Evolutionary conservation across 2,329 filamentous ascomycete genomes (phyloP), one percentile per base, ranked within the genome.

Genomic region (Aspergillus tamarii): DNA sequence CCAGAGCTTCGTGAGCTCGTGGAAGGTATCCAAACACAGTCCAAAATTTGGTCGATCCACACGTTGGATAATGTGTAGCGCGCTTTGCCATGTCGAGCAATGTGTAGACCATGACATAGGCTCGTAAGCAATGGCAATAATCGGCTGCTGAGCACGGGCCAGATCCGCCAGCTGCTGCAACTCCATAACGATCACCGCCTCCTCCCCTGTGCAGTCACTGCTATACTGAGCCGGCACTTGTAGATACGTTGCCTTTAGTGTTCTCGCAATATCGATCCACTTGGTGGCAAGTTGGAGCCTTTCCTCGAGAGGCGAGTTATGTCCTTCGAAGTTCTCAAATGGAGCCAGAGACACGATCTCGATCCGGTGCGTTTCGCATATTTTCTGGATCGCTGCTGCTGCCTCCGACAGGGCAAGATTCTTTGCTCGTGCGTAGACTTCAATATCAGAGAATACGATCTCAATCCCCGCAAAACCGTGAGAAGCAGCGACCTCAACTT

Each of bases 301-400:
- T 1, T 72, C 66, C 1, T 61, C 8, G 2, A 80, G 63, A 0
- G 73, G 69, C 0, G 70, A 65, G 28, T 57, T 60, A 19, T 72
- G 60, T 36, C 77, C 78, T 64, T 80, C 76, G 59, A 74, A 79
- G 62, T 78, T 78, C 60, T 78, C 73, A 26, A 80, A 78, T 1
- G 77, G 71, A 5, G 72, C 76, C 16, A 78, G 54, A 0, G 73
- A 66, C 3, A 79, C 21, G 3, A 77, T 71, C 10, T 69, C 60
- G 1, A 79, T 21, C 6, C 62, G 41, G 36, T 52, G 39, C 0
- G 67, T 26, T 11, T 66, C 61, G 61, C 73, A 74, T 10, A 71
- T n/a, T 1, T 36, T 56, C 14, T 59, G 64, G 53, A 70, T 68
- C 21, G 52, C 57, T 19, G 67, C 46, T 8, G 73, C 73, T 7